Base-by-base conservation (phyloP, 139 green algal species). In the Edaphochlamys debaryana region DNA sequence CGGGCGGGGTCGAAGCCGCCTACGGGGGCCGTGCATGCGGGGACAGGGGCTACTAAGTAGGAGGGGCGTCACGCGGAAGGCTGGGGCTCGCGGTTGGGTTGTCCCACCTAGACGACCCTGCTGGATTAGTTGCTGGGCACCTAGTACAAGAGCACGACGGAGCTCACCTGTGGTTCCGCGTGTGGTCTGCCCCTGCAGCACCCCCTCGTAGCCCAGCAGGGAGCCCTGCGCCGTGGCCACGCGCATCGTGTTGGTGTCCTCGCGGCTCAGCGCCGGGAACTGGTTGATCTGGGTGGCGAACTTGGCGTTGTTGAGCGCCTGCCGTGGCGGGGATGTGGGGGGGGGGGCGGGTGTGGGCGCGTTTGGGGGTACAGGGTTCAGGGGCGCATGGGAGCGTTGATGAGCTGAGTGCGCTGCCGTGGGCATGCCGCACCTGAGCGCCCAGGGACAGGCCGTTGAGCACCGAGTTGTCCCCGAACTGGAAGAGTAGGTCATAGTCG, bases 401-500 rank as follows among this genome's bases (percentile, higher is more conserved):
- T 63, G 45, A n/a, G n/a, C n/a, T n/a, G n/a, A n/a, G n/a, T n/a
- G n/a, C n/a, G n/a, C n/a, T n/a, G n/a, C n/a, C n/a, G n/a, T n/a
- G 17, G 54, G 27, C 54, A 32, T 27, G 20, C 11, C 54, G 17
- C 66, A 83, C 77, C 77, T 83, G 77, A 0, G 60, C 77, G 25
- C 77, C 77, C 20, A 83, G 45, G 25, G 77, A 83, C 52, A 38
- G 1, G 11, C 77, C 77, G 9, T 4, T 29, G 4, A 83, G 63
- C 25, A 83, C 77, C 0, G 52, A 4, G 66, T 52, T 83, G 41
- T 75, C 67, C 13, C 77, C 77, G 70, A 83, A 83, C 64, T 83
- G 77, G 36, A 83, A 83, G 20, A 83, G 64, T 23, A 62, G 25
- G 77, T 83, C 64, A 45, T 83, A 83, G 3, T 38, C 40, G 77